Base-by-base conservation (phyloP, 306 rosid species). In the Prunus davidiana region DNA sequence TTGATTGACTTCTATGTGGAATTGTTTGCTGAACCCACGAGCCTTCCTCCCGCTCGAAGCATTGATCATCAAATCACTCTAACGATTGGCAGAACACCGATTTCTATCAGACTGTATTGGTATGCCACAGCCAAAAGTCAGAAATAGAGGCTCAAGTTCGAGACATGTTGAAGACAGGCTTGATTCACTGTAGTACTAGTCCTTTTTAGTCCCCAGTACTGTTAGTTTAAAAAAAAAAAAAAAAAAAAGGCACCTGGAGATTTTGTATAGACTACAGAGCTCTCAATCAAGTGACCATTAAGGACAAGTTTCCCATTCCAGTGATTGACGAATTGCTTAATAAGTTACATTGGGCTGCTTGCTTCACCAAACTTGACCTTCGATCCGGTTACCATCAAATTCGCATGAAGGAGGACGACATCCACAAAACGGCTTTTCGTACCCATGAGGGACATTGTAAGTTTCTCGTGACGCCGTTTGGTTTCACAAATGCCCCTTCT, bases 11-110 rank as follows among this genome's bases (percentile, higher is more conserved):
- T 1, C 5, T 5, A 32, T 32, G 5, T 4, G 38, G 38, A 32
- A 32, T 32, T 32, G 6, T 32, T 32, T 32, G 6, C 38, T 0
- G 38, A 32, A 32, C 38, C 38, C 38, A 32, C 38, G 3, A 32
- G 38, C 5, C 12, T 2, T 55, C 0, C 12, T 22, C 2, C 13
- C 13, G 0, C 1, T n/a, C 0, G 5, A 1, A 8, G 1, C 0
- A 3, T 7, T n/a, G 27, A 55, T 18, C 13, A 55, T 1, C 22
- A 0, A 0, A 55, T 55, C n/a, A 18, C 27, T 8, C 11, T 55
- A 0, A 1, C 8, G 7, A 4, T 0, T 0, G 2, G 61, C 3
- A 55, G 13, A 0, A 1, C 12, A 0, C 12, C 2, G 0, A 4
- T 55, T 3, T 6, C 1, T 55, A 5, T n/a, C 3, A 3, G 4